Conservation (phyloP, 208 protist species). For the Leishmania turanica region DNA sequence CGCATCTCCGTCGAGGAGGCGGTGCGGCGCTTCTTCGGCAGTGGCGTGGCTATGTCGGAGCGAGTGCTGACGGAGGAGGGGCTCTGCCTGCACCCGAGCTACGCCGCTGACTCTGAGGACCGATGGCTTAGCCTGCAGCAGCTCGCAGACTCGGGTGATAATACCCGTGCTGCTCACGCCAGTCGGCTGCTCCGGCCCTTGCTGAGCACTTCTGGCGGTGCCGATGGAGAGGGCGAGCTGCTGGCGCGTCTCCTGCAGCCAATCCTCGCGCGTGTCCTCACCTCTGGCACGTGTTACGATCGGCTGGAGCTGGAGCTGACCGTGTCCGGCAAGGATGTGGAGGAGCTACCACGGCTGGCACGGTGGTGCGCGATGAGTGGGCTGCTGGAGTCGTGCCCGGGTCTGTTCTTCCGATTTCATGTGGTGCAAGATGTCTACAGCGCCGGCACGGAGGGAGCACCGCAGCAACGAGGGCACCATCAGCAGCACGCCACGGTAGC, state of each 20-base stretch:
- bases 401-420: slow-evolving; percentile 48
- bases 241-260: slow-evolving; percentile 52
- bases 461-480: background rate
- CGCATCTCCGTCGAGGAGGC: slow-evolving; percentile 30
- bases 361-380: slow-evolving; percentile 65
- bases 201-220: slow-evolving; percentile 44
- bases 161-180: slow-evolving; percentile 20
- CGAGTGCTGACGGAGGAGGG: slow-evolving; percentile 49
- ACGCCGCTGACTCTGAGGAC: slow-evolving; percentile 37
- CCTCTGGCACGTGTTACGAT: slow-evolving; percentile 29
- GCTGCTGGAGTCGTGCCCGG: slow-evolving; percentile 34
- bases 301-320: slow-evolving; percentile 77
- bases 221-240: slow-evolving; percentile 45
- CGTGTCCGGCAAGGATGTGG: slow-evolving; percentile 41
- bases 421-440: slow-evolving; percentile 67
- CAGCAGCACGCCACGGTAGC: background rate
- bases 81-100: slow-evolving; percentile 56
- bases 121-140: slow-evolving; percentile 30
- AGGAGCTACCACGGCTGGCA: slow-evolving; percentile 65
- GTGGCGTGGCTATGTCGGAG: slow-evolving; percentile 4
- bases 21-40: slow-evolving; percentile 43
- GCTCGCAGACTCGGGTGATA: slow-evolving; percentile 22
- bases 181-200: slow-evolving; percentile 47
- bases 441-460: background rate
- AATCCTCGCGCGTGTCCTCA: slow-evolving; percentile 38